Evolutionary conservation across 192 early-diverging fungal genomes (phyloP), one percentile per base, ranked within the genome.

Genomic region (Rhizophagus prolifer): DNA sequence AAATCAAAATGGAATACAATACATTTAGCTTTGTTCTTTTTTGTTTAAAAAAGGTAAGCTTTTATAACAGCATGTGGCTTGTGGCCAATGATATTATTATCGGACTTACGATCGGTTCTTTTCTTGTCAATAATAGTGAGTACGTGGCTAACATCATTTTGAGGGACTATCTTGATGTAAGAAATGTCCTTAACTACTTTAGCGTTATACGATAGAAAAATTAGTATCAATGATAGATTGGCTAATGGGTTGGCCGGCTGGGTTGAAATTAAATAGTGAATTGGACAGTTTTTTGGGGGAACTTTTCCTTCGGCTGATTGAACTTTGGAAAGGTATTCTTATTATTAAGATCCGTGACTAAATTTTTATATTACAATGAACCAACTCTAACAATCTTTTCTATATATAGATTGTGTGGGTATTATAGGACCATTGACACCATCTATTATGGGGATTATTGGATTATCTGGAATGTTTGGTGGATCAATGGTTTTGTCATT

Each of bases 61-160:
- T 99, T 78, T 96, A 95, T 84, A 99, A 98, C 82, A 94, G 92
- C 64, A 90, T 95, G 79, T 99, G 96, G 95, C 90, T 97, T 26
- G 91, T 95, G n/a, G 92, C 91, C 9, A 94, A 97, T 76, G 96
- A 98, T 79, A 87, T 96, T 9, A 91, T 95, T 63, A 86, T 99
- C 70, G 96, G 96, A 0, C 82, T 94, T 1, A 87, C 93, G 0
- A 76, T 97, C 2, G 94, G 95, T 10, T 87, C 89, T 0, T 88
- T 91, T 46, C 75, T 98, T 26, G 84, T 93, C 21, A 82, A 85
- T 38, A 86, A 95, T 78, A 81, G 87, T 47, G 80, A 84, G 2
- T 66, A 81, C 6, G 83, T 94, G 61, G 85, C 92, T 23, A 81
- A 84, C 5, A 79, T 84, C 2, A 78, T 93, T 0, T 34, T 76